These are phyloP conservation scores for Hypoxylon intermedium DNA, from an alignment of 495 filamentous ascomycete genomes.

Conservation along the genomic window DNA sequence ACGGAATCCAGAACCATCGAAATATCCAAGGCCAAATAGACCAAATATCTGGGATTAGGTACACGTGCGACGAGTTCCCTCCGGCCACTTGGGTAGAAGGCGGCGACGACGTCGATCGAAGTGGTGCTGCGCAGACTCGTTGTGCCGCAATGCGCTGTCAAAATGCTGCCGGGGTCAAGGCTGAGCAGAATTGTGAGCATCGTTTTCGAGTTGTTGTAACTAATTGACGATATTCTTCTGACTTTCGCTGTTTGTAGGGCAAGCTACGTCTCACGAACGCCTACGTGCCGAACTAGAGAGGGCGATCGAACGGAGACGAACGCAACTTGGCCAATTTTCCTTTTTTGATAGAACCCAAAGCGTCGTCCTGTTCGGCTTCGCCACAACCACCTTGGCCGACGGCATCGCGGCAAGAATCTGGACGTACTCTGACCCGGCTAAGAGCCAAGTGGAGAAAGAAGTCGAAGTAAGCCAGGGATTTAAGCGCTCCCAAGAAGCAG, in stretches of 20 bases:
- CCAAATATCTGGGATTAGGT: conserved; percentile 5
- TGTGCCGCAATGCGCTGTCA: not conserved
- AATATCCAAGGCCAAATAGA: not conserved
- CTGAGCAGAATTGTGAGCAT: not conserved
- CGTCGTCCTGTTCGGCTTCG: not conserved
- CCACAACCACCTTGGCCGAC: not conserved
- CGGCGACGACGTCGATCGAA: not conserved
- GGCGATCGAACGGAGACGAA: not conserved
- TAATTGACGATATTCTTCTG: no score
- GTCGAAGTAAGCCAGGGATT: not conserved
- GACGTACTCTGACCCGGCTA: not conserved
- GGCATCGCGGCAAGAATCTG: not conserved
- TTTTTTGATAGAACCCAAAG: not conserved
- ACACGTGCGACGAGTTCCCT: conserved; percentile 30
- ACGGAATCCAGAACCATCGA: not conserved
- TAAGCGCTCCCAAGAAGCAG: not conserved
- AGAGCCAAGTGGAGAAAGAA: not conserved
- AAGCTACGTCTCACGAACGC: not conserved
- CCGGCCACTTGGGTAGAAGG: conserved; percentile 24
- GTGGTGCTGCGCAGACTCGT: conserved; percentile 3
- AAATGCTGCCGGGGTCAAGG: not conserved
- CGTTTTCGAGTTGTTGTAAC: not conserved
- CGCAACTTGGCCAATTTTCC: not conserved
- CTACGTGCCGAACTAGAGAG: not conserved
- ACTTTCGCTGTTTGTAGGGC: no score